Base-by-base conservation (phyloP, 257 asterid species). In the Nicotiana noctiflora region DNA sequence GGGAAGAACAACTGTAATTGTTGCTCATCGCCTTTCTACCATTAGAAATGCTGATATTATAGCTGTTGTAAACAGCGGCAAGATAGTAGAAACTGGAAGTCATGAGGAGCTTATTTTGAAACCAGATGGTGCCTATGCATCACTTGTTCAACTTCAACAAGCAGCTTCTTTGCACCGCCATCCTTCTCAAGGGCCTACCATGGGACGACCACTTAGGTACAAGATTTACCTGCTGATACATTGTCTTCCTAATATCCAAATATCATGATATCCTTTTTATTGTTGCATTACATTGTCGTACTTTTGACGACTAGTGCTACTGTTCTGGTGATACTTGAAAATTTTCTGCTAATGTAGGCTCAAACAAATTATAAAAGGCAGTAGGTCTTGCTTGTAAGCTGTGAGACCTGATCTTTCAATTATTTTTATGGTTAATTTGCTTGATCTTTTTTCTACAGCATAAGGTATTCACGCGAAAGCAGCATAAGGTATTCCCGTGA, bases 11-110 rank as follows among this genome's bases (percentile, higher is more conserved):
- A 92, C 98, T 46, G 86, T 96, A 3, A 83, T 96, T 23, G 98
- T 96, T 72, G 99, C 98, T 52, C 99, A 94, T 83, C 95, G 98
- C 31, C 91, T 94, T 18, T 96, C 99, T 12, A 96, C 99, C 12
- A 82, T 96, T 59, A 90, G 98, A 80, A 94, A 94, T 79, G 98
- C 98, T 61, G 99, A 96, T 81, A 51, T 89, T 18, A 94, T 96
- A 80, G 98, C 97, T 2, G 97, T 94, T 13, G 95, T 94, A 18
- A 97, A 94, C 83, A 89, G 88, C 83, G 97, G 98, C 6, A 88
- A 87, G 66, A 91, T 96, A 63, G 89, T 88, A 1, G 99, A 96
- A 84, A 90, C 89, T 0, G 99, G 99, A 63, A 92, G 90, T 89
- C 99, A 96, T 19, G 97, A 92, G 61, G 99, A 93, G 82, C 97